A percentile compares a stretch with the other conserved stretches of the same genome.
phyloP scores from a whole-genome alignment of 2,329 filamentous ascomycete species.

The Chalara sp. region DNA sequence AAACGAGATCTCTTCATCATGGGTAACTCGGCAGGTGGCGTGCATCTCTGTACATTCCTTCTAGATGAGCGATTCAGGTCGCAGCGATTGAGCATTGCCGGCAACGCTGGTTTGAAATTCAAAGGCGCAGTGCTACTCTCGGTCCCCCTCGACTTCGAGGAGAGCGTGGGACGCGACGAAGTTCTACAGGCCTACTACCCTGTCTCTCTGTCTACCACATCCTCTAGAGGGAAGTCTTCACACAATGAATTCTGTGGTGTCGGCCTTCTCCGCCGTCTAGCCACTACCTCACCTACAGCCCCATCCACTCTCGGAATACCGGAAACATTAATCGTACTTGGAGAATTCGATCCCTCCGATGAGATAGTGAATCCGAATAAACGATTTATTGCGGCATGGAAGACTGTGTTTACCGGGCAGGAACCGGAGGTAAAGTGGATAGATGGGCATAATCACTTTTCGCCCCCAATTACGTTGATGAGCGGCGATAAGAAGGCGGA shows the following conservation, averaged over 20 bases:
- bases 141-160: not conserved
- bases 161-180: not conserved
- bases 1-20: conserved; percentile 19
- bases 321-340: no score
- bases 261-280: not conserved
- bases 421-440: conserved; percentile 13
- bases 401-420: conserved; percentile 18
- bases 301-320: no score
- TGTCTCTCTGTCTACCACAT: not conserved
- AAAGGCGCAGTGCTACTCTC: not conserved
- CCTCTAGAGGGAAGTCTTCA: not conserved
- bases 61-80: conserved; percentile 15
- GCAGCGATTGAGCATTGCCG: conserved; percentile 12
- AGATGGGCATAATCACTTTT: conserved; percentile 26
- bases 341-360: conserved; percentile 20
- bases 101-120: conserved; percentile 10
- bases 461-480: conserved; percentile 18
- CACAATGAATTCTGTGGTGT: not conserved
- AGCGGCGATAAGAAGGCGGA: conserved; percentile 22
- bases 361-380: conserved; percentile 20
- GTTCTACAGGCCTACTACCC: not conserved
- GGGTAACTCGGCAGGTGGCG: conserved; percentile 26
- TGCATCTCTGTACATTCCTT: conserved; percentile 24
- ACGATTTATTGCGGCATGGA: conserved; percentile 19
- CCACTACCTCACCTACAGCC: no score